Conservation (phyloP, 345 rosid genomes). For the Physaria fendleri region DNA sequence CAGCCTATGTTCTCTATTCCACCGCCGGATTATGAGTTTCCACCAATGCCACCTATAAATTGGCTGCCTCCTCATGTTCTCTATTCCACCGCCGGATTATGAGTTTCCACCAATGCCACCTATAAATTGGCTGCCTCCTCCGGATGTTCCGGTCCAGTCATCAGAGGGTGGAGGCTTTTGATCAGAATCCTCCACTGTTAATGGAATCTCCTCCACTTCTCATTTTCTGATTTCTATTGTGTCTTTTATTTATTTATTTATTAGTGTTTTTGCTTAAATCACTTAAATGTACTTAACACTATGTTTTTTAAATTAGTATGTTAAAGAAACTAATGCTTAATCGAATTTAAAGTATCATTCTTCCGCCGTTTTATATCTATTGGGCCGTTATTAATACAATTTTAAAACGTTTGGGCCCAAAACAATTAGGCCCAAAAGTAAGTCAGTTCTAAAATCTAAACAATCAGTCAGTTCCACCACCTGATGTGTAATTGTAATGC, state of each 20-base stretch:
- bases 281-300: too few relatives aligned
- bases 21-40: conserved; percentile 21
- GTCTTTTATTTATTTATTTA: background rate
- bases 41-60: conserved; percentile 28
- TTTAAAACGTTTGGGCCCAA: background rate
- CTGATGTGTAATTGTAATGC: too few relatives aligned
- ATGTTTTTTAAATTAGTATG: too few relatives aligned
- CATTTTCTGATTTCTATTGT: background rate
- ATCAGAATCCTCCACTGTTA: background rate
- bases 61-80: conserved; percentile 28
- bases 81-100: conserved; percentile 16
- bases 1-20: conserved; percentile 17
- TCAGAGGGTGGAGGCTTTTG: background rate
- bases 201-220: background rate
- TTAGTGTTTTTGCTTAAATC: too few relatives aligned
- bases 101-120: conserved; percentile 34
- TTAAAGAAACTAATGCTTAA: too few relatives aligned
- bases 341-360: too few relatives aligned
- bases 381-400: too few relatives aligned
- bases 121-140: conserved; percentile 24
- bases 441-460: too few relatives aligned
- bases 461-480: too few relatives aligned
- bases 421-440: too few relatives aligned
- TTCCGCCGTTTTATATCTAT: too few relatives aligned
- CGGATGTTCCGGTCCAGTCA: conserved; percentile 1